Conservation (phyloP, 1,284 basidiomycete species). For the Exobasidium rhododendri region DNA sequence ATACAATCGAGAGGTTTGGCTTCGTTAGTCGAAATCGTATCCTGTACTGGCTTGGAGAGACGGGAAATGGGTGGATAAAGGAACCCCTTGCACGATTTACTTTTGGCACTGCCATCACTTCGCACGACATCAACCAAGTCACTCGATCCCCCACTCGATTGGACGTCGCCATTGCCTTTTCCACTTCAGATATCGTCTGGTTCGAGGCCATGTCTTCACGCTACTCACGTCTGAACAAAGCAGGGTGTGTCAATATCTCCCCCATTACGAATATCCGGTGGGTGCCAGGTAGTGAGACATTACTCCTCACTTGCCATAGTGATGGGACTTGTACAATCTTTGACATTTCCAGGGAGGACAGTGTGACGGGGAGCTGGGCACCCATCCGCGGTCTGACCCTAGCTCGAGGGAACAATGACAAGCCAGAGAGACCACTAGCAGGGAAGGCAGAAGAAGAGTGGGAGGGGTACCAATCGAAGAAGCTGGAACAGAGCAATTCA, state of each 20-base stretch:
- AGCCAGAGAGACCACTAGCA: background rate
- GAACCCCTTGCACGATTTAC: constrained; percentile 73
- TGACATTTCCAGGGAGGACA: constrained; percentile 84
- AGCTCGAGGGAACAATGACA: background rate
- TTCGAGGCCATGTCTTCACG: constrained; percentile 76
- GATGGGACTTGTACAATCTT: constrained; percentile 84
- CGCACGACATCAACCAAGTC: constrained; percentile 76
- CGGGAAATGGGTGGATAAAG: constrained; percentile 27
- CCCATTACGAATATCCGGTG: constrained; percentile 80
- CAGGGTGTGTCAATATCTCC: constrained; percentile 74
- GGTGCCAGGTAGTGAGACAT: constrained; percentile 69
- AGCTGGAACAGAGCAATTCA: background rate
- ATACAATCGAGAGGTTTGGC: constrained; percentile 24
- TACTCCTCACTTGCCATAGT: constrained; percentile 85
- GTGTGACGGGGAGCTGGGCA: constrained; percentile 44
- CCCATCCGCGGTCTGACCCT: background rate
- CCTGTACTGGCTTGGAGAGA: constrained; percentile 40
- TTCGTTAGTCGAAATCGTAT: constrained; percentile 43
- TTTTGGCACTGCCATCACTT: constrained; percentile 77
- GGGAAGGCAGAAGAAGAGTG: constrained; percentile 3
- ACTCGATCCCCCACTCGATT: constrained; percentile 75
- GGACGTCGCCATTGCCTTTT: constrained; percentile 89
- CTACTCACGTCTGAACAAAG: constrained; percentile 87
- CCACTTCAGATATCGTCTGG: constrained; percentile 77
- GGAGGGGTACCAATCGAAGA: background rate